Base-by-base conservation (phyloP, 2,329 filamentous ascomycete genomes). In the Penicillium occitanis region DNA sequence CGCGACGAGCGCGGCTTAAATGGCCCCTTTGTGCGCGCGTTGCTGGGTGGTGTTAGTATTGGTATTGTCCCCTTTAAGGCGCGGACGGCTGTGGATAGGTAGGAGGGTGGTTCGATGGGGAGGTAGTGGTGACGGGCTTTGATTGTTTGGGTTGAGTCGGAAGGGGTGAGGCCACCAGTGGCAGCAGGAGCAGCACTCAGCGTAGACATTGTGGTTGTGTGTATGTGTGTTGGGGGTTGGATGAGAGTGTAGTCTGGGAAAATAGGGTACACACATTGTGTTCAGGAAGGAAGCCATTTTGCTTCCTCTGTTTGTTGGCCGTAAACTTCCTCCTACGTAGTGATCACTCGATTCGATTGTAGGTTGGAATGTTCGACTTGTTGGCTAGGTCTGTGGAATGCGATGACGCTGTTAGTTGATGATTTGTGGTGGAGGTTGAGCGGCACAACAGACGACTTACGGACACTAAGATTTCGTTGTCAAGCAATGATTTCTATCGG, bases 1-100 rank as follows among this genome's bases (percentile, higher is more conserved):
- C 95, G 96, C 75, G 90, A 90, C 69, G 90, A 90, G 74, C 93
- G 91, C 44, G 94, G 92, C 76, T 93, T 92, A 84, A 98, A 98
- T 71, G 95, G 91, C 74, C 91, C 93, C 79, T 91, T 89, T 71
- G 91, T 92, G 75, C 93, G 90, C 78, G 93, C 90, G 82, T 95
- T 95, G 72, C 92, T 95, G 76, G 73, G 75, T 71, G 72, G 73
- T 70, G 78, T 81, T 71, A 77, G 77, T 77, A 76, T 75, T 77
- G 71, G 72, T 61, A 65, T 73, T 69, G 71, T 78, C 74, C 78
- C 71, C 75, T 78, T 74, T 68, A 78, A 69, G 57, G 74, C 71
- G 71, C 73, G 71, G 68, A 77, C 71, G 61, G 73, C 72, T 3
- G 76, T 73, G n/a, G 76, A 78, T 4, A 76, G 67, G 61, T 77